Evolutionary conservation across 2,329 filamentous ascomycete genomes (phyloP).

Genomic region (Ophiostoma himal-ulmi): DNA sequence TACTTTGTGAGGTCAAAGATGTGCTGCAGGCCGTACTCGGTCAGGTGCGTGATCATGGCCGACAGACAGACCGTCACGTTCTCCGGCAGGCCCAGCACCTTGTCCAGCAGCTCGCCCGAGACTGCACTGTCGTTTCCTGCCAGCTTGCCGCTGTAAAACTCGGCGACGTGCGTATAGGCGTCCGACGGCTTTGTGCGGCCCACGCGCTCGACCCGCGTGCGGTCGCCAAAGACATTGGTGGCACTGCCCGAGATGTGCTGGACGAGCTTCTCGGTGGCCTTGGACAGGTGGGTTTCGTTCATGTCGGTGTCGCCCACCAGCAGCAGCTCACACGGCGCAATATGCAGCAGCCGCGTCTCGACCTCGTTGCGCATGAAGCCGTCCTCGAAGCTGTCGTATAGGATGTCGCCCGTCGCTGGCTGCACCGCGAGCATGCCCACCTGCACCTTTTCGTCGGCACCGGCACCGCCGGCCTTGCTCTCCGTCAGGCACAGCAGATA

Average conservation of each 20-base stretch:
- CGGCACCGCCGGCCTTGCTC: constrained; percentile 53
- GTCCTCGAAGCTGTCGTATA: constrained; percentile 94
- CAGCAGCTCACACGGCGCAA: constrained; percentile 90
- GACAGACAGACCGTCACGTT: constrained; percentile 87
- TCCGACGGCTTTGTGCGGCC: constrained; percentile 73
- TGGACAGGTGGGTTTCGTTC: constrained; percentile 52
- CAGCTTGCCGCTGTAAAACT: constrained; percentile 60
- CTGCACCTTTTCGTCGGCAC: constrained; percentile 87
- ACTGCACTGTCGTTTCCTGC: constrained; percentile 56
- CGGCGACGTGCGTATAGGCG: constrained; percentile 80
- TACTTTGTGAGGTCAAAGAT: constrained; percentile 96
- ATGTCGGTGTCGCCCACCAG: constrained; percentile 68
- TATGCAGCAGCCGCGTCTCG: constrained; percentile 89
- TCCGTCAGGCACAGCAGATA: constrained; percentile 93
- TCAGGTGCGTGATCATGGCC: constrained; percentile 90
- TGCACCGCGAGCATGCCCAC: constrained; percentile 92
- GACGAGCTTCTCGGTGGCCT: constrained; percentile 86
- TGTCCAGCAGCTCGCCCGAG: constrained; percentile 67
- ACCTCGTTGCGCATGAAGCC: constrained; percentile 96
- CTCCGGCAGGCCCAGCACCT: constrained; percentile 78
- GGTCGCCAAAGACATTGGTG: constrained; percentile 88
- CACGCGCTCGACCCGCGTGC: constrained; percentile 75
- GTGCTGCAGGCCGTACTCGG: constrained; percentile 88
- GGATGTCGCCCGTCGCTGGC: constrained; percentile 89
- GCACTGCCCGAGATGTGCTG: constrained; percentile 83